phyloP scores from a whole-genome alignment of 805 yeast genomes.

The Yarrowia divulgata region DNA sequence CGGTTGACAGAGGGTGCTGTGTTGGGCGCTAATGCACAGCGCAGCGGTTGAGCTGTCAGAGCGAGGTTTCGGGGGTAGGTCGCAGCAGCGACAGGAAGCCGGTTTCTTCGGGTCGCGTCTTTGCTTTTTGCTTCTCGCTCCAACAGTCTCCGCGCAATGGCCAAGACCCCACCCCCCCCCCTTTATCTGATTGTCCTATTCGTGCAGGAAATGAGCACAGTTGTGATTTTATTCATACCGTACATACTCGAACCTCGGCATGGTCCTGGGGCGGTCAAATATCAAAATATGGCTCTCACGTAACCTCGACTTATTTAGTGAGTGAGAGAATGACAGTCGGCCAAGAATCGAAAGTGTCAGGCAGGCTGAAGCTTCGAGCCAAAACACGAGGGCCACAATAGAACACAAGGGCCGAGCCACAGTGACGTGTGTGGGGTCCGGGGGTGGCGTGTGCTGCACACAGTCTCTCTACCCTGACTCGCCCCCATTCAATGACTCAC shows the following conservation, averaged over 20 bases:
- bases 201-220: conserved; percentile 1
- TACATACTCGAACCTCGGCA: conserved; percentile 12
- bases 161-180: conserved; percentile 3
- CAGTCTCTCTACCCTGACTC: neutral
- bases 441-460: neutral
- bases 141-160: neutral
- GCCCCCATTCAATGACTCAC: conserved; percentile 9
- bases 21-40: conserved; percentile 36
- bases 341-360: neutral
- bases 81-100: neutral
- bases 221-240: neutral
- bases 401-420: neutral
- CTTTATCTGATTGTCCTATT: conserved; percentile 19
- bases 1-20: conserved; percentile 15
- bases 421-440: neutral
- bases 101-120: neutral
- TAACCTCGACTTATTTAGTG: too few species aligned
- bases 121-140: neutral
- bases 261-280: neutral
- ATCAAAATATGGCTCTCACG: too few species aligned
- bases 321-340: neutral
- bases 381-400: neutral
- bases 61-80: neutral
- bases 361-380: conserved; percentile 7
- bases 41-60: conserved; percentile 31